Evolutionary conservation across 345 rosid species (phyloP).

Genomic region (Gossypium stocksii): DNA sequence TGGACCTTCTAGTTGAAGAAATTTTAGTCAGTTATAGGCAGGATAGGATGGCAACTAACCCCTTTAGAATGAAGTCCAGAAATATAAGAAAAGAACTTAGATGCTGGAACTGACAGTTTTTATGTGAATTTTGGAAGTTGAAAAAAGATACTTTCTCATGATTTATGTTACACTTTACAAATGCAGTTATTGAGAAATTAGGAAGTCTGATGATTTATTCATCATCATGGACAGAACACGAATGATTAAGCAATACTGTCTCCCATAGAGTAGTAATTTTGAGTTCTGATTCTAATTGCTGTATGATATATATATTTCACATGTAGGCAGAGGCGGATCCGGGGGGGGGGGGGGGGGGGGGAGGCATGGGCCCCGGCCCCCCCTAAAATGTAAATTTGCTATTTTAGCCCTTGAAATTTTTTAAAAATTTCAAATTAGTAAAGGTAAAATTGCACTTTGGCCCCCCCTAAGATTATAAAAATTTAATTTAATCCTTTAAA

Average conservation of each 20-base stretch:
- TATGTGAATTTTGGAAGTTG: not conserved
- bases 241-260: not conserved
- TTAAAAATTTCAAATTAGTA: too few species aligned
- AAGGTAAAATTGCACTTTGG: too few species aligned
- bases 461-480: too few species aligned
- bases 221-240: not conserved
- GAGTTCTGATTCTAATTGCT: not conserved
- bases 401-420: too few species aligned
- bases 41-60: not conserved
- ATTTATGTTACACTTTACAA: not conserved
- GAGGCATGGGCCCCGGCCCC: too few species aligned
- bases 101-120: not conserved
- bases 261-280: not conserved
- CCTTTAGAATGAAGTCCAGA: not conserved
- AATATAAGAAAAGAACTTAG: not conserved
- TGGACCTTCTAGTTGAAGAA: constrained; percentile 2
- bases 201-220: not conserved
- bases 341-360: too few species aligned
- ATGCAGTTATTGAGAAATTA: not conserved
- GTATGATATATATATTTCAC: not conserved
- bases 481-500: too few species aligned
- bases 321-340: too few species aligned
- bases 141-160: not conserved
- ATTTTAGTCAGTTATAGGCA: not conserved
- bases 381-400: too few species aligned